Percentiles rank a stretch among this genome's conserved stretches.
Evolutionary conservation across 306 rosid genomes (phyloP).

Genomic region (Begonia masoniana): DNA sequence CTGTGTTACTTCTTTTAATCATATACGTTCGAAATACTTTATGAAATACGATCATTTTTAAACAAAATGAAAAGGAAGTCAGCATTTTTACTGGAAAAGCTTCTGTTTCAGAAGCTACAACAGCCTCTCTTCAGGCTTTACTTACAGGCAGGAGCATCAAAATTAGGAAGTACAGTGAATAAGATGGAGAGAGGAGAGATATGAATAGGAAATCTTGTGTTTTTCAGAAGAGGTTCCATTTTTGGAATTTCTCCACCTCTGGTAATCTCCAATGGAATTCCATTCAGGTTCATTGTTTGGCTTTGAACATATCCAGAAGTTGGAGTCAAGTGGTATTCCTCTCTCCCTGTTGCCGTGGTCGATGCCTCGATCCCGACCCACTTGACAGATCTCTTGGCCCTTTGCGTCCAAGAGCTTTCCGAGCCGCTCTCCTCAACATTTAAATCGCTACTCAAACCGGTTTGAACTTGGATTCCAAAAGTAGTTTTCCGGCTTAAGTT

Average conservation of each 20-base stretch:
- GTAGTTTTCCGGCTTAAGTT: conserved; percentile 70
- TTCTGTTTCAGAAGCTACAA: too few relatives aligned
- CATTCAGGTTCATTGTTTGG: conserved; percentile 60
- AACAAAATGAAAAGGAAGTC: too few relatives aligned
- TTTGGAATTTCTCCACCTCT: conserved; percentile 53
- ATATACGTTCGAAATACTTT: too few relatives aligned
- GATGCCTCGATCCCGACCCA: conserved; percentile 75
- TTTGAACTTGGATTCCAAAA: conserved; percentile 30
- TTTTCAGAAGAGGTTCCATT: conserved; percentile 30
- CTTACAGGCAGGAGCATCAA: conserved; percentile 42
- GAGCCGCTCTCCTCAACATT: conserved; percentile 8
- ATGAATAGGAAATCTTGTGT: conserved; percentile 29
- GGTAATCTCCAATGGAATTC: conserved; percentile 46
- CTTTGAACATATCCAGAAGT: conserved; percentile 38
- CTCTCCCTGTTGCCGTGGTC: conserved; percentile 38
- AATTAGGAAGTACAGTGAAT: conserved; percentile 34
- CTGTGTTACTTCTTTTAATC: too few relatives aligned
- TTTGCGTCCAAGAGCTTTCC: conserved; percentile 14
- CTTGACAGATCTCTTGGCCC: conserved; percentile 56
- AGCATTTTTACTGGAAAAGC: too few relatives aligned
- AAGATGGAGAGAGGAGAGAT: conserved; percentile 29
- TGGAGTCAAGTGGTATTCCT: conserved; percentile 75
- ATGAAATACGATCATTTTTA: too few relatives aligned
- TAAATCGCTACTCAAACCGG: conserved; percentile 6
- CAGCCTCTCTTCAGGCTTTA: too few relatives aligned